Evolutionary conservation across 495 filamentous ascomycete species (phyloP).

Genomic region (Penicillium flavigenum): DNA sequence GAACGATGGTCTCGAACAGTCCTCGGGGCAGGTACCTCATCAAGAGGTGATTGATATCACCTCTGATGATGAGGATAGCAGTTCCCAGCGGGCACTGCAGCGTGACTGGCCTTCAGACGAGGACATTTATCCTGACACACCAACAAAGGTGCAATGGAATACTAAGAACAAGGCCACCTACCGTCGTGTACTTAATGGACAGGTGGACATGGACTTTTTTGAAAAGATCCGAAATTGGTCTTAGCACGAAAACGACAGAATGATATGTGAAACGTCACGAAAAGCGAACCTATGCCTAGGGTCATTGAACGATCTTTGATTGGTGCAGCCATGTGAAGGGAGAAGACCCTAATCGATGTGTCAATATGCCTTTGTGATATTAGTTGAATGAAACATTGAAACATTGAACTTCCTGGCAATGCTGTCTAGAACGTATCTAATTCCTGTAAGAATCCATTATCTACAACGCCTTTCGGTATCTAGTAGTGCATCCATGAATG

Average conservation of each 20-base stretch:
- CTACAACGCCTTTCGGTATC: neutral
- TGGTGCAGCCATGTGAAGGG: neutral
- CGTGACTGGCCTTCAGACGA: conserved; percentile 7
- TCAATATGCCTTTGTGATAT: neutral
- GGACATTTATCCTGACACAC: neutral
- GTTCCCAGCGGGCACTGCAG: neutral
- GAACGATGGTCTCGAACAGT: neutral
- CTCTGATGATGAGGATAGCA: neutral
- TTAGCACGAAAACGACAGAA: neutral
- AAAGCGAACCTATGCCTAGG: neutral
- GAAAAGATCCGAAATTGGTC: neutral
- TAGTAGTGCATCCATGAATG: neutral
- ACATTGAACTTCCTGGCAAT: neutral
- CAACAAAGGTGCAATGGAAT: neutral
- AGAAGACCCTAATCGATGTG: neutral
- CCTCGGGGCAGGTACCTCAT: neutral
- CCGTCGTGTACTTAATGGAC: neutral
- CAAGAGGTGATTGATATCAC: neutral
- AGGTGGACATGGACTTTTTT: neutral
- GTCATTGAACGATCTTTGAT: neutral
- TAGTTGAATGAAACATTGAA: neutral
- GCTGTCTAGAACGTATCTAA: neutral
- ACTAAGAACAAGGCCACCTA: neutral
- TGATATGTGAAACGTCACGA: neutral
- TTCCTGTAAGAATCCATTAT: too few species aligned